Evolutionary conservation across 2,329 filamentous ascomycete species (phyloP).

Genomic region (Beauveria pseudobassiana): DNA sequence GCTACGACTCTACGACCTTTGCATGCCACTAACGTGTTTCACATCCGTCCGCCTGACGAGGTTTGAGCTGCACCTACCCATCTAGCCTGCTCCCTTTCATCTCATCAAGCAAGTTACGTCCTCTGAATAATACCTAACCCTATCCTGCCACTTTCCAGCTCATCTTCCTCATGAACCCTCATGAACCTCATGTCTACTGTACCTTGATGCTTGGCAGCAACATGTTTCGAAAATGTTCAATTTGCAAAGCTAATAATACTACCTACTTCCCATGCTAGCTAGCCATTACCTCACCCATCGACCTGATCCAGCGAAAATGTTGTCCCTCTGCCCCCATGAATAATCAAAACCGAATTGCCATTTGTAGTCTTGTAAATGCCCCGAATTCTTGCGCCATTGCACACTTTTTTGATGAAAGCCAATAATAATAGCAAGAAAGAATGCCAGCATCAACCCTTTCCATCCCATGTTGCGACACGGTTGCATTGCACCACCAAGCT

Average conservation of each 20-base stretch:
- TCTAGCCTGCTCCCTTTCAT: neutral
- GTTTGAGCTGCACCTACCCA: neutral
- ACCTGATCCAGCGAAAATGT: too few species aligned
- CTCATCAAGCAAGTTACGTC: neutral
- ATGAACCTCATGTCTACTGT: too few species aligned
- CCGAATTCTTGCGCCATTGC: neutral
- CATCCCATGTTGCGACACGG: neutral
- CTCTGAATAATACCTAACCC: neutral
- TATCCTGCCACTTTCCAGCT: neutral
- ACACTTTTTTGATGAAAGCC: neutral
- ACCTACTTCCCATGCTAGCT: too few species aligned
- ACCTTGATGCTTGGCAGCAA: too few species aligned
- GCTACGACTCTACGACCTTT: too few species aligned
- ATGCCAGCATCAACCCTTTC: neutral
- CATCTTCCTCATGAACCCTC: too few species aligned
- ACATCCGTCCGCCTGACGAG: constrained; percentile 1
- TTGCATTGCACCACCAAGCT: neutral
- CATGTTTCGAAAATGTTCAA: too few species aligned
- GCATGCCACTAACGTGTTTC: constrained; percentile 5
- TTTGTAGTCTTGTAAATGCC: neutral
- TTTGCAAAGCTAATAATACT: too few species aligned
- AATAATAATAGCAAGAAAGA: neutral
- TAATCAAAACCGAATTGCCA: neutral
- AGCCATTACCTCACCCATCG: too few species aligned
- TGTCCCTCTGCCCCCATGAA: too few species aligned